Percentiles rank a stretch among this genome's conserved stretches.
These are phyloP conservation scores for Boletus sp. DNA, from an alignment of 768 basidiomycete genomes.

Conservation along the genomic window DNA sequence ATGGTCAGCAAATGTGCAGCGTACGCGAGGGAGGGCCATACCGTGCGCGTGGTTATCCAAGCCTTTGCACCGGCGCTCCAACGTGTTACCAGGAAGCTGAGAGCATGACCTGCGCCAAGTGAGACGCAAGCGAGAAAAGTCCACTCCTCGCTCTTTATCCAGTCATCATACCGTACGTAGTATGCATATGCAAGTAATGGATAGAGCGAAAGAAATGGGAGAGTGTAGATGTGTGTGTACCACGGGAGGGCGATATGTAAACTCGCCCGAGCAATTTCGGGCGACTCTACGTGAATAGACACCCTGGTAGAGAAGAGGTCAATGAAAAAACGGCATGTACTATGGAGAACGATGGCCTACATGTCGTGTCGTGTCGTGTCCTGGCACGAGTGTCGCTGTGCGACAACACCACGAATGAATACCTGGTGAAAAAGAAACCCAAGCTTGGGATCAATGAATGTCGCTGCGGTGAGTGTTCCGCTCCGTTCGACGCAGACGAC, in stretches of 20 bases:
- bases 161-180: constrained; percentile 85
- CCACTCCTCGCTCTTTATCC: constrained; percentile 95
- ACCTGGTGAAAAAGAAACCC: too few species aligned
- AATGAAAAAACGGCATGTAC: background rate
- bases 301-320: constrained; percentile 27
- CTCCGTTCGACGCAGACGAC: background rate
- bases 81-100: constrained; percentile 87
- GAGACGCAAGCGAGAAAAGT: constrained; percentile 90
- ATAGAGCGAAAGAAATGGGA: constrained; percentile 79
- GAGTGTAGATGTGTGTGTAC: constrained; percentile 68
- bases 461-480: background rate
- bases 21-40: constrained; percentile 27
- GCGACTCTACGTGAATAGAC: constrained; percentile 54
- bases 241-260: constrained; percentile 67
- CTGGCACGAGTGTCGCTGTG: too few species aligned
- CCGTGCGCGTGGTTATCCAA: constrained; percentile 76
- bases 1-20: background rate
- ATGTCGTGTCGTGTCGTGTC: constrained; percentile 12
- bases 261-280: constrained; percentile 66
- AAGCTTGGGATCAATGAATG: too few species aligned
- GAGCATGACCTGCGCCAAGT: constrained; percentile 83
- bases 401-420: too few species aligned
- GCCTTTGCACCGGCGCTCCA: constrained; percentile 85
- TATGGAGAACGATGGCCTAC: constrained; percentile 1
- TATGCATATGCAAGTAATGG: constrained; percentile 89